Evolutionary conservation across 1,284 basidiomycete genomes (phyloP), one percentile per base, ranked within the genome.

Genomic region (Mycena citricolor): DNA sequence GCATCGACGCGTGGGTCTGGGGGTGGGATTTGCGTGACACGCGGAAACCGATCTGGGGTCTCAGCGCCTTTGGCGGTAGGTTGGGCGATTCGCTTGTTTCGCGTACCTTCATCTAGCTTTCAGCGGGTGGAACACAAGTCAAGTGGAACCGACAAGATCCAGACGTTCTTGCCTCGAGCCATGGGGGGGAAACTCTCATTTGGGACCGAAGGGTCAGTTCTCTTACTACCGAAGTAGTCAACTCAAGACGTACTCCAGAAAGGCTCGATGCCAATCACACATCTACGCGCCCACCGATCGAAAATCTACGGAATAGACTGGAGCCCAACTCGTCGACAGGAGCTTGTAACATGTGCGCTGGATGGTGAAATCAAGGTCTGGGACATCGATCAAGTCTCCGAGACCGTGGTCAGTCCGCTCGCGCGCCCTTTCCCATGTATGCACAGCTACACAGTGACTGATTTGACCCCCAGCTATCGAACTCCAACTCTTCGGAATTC

Each of bases 251-350:
- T 34, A 28, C 30, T 26, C 16, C 54, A 93, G 83, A 95, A 94
- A 81, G 93, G 92, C 5, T 91, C 90, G 1, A 71, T 94, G 2
- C 94, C 94, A 0, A 69, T 92, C 1, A 76, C 80, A 7, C 74
- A 74, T 2, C 84, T 97, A 45, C 70, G 75, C 25, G 94, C 90
- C 0, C 94, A 97, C 59, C 73, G 71, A 16, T 81, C 89, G 11
- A 92, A 94, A 67, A 95, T 97, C 35, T 97, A 97, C 55, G 94
- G 94, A 1, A 93, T 97, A 41, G 94, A 97, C 64, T 97, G 94
- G 93, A 86, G 90, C 4, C 81, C 91, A 38, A 70, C 77, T 19
- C 66, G 73, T 38, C 69, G 74, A n/a, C 77, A 86, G 56, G 84
- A 91, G 57, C 76, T 97, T 26, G 81, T 94, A 4, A 95, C 93